Base-by-base conservation (phyloP, 2,329 filamentous ascomycete genomes). In the Penicillium hordei region DNA sequence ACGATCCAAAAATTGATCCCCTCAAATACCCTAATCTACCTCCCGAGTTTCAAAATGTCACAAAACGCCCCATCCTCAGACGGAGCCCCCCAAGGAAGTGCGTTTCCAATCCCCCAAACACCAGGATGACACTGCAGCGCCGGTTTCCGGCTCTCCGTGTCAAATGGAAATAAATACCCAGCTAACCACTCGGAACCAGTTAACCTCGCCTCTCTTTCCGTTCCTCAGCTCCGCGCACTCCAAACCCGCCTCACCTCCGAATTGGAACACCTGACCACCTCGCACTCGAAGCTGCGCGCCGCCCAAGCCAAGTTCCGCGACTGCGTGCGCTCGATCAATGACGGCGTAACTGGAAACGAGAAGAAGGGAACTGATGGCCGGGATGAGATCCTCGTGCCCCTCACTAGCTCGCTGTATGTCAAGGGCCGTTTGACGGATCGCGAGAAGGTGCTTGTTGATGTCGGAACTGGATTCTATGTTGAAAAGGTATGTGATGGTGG, bases 211-310 rank as follows among this genome's bases (percentile, higher is more conserved):
- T 86, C 84, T 60, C 88, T 99, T 69, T 89, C 89, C 68, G 82
- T 88, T 27, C 90, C 91, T 65, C 93, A 97, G 78, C 89, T 99
- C 65, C 88, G 86, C 66, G 87, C 91, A 68, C 88, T 99, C 66
- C 97, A 99, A 82, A 92, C 94, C 76, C 93, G 97, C 75, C 88
- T 99, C 65, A 93, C 96, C 75, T 89, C 94, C 70, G 94, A 99
- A 78, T 88, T 99, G 64, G 91, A 96, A 74, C 93, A 97, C 79
- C 86, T 99, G 65, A 95, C 91, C 2, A 85, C 82, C 57, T 97
- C 94, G 10, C 96, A 96, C 79, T 83, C 89, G 50, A 94, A 96
- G 74, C 86, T 99, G 1, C 90, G 93, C 63, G 88, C 88, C 52
- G 94, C 94, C 2, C 94, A 97, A 75, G 83, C 86, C 53, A 96